Evolutionary conservation across 129 eudicot species (phyloP).

Genomic region (Arctium minus): DNA sequence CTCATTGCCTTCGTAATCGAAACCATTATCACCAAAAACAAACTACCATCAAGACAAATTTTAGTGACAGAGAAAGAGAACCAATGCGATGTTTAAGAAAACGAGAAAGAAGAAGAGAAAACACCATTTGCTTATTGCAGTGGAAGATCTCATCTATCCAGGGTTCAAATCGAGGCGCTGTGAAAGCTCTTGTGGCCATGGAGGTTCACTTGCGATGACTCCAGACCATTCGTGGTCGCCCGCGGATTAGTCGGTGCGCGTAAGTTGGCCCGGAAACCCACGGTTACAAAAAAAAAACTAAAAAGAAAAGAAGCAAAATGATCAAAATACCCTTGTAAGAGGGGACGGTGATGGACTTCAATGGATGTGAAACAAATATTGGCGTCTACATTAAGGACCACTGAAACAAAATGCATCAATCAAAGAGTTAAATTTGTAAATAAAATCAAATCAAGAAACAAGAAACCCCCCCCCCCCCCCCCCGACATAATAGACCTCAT

Average conservation of each 20-base stretch:
- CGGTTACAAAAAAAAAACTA: background rate
- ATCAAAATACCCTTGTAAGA: background rate
- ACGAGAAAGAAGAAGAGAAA: background rate
- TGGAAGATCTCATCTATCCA: no score
- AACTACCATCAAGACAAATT: background rate
- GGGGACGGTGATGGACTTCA: background rate
- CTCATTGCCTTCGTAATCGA: background rate
- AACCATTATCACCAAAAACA: background rate
- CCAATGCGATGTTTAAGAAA: background rate
- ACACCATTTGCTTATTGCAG: background rate
- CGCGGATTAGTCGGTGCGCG: no score
- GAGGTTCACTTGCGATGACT: no score
- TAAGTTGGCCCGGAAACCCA: no score
- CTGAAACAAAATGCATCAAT: background rate
- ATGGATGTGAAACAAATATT: no score
- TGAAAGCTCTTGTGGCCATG: no score
- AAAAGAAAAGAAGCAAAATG: background rate
- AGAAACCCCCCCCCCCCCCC: no score
- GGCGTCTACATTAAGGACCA: background rate
- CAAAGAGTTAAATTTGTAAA: background rate
- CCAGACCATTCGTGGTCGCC: no score
- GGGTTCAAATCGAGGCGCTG: no score
- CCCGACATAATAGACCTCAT: background rate
- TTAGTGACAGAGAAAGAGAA: background rate
- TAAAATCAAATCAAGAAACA: background rate